Evolutionary conservation across 169 alveolate species (phyloP), one percentile per base, ranked within the genome.

Genomic region (Cryptosporidium bovis): DNA sequence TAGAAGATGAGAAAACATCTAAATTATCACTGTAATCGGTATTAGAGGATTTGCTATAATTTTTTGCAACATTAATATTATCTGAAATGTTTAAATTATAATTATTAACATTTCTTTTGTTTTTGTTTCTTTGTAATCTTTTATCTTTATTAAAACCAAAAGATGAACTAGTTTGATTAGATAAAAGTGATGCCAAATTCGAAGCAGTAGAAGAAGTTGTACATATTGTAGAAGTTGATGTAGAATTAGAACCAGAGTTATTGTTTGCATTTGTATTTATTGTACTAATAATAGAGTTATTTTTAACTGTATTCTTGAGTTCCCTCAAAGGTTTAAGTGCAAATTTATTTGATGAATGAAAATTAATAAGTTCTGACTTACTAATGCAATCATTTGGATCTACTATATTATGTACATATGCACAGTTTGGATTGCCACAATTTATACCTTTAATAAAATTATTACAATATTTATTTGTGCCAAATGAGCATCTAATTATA

Each of bases 381-480:
- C 71, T 77, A 18, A 77, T 77, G 20, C 87, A 77, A 48, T 77
- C 87, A 48, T 77, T 77, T 0, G 77, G n/a, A 60, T 94, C 94
- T 0, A 97, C 98, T 27, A 94, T 77, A 40, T 94, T 91, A 91
- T 96, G 99, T 33, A 96, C 92, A 82, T 95, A 96, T 84, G 95
- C 95, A 84, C 99, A 96, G 66, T 95, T 98, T 51, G 94, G 93
- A 83, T 95, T 95, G 67, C 90, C 91, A 68, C 99, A 96, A 31
- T 92, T 90, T 33, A 92, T 82, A 40, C 94, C 95, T 92, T 93
- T 94, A 60, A 96, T 92, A 90, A 95, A 96, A 77, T 93, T 92
- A 64, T 95, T 87, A 82, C 99, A 96, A 85, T 96, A 96, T 93
- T 96, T 96, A 46, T 97, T 96, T 15, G 99, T 96, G 18, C 99